Evolutionary conservation across 495 filamentous ascomycete species (phyloP), one percentile per base, ranked within the genome.

Genomic region (Xylaria venustula): DNA sequence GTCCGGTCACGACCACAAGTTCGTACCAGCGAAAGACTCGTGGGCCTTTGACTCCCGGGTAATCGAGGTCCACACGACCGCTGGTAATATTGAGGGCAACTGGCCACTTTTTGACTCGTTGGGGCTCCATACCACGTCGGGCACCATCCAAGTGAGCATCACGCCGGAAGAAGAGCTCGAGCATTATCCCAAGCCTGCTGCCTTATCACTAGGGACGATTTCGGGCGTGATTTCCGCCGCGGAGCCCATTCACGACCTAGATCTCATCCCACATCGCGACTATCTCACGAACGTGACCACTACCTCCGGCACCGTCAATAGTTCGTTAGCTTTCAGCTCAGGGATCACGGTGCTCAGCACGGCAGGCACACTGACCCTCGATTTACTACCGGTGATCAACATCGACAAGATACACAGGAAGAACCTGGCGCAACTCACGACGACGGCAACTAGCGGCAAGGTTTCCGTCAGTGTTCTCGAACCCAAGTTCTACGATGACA

Each of bases 31-130:
- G 0, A 70, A 61, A 0, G 55, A 60, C 23, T 56, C 69, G 0
- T 78, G 67, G 56, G 9, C 37, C 9, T 68, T 81, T 30, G 47
- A 67, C 60, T 75, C 77, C 0, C 68, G 72, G 30, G 48, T 67
- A 46, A 68, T 75, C 56, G 66, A 72, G 15, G 67, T 71, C 1
- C 48, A 57, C 3, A 76, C 77, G 11, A 75, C 71, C 3, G 65
- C 76, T 0, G 76, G 70, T 0, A 19, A 50, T 7, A 77, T 81
- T 63, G 26, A 36, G 11, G 79, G 79, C 22, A 62, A 66, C 44
- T 81, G 77, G 76, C 76, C 78, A 0, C 57, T 81, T 0, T 74
- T 72, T 60, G 73, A 80, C 57, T 68, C 73, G 37, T 65, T 81
- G 0, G 56, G 60, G 0, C 62, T 81, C 3, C 63, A 71, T 11